These are phyloP conservation scores for Centella asiatica DNA, from an alignment of 129 eudicot species.

Conservation along the genomic window DNA sequence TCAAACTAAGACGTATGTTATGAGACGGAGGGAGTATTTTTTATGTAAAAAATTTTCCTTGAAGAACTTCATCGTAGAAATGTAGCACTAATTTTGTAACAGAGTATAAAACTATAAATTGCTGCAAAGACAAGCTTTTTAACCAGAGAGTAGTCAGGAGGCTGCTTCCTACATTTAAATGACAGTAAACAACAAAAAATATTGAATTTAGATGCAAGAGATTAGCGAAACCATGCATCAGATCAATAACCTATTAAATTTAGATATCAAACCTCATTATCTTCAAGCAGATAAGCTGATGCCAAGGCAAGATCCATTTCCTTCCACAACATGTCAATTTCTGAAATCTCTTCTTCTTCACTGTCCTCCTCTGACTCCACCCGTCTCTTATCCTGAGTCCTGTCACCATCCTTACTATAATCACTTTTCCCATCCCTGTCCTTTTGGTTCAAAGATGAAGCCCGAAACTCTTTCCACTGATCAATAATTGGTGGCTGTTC, in stretches of 20 bases:
- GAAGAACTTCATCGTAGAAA: too few relatives aligned
- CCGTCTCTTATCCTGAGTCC: conserved; percentile 32
- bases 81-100: too few relatives aligned
- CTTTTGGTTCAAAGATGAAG: conserved; percentile 26
- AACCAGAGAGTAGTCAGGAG: too few relatives aligned
- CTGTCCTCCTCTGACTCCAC: conserved; percentile 14
- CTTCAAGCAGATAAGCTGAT: conserved; percentile 69
- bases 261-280: conserved; percentile 38
- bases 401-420: conserved; percentile 32
- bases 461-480: conserved; percentile 75
- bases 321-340: conserved; percentile 72
- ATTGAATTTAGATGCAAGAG: too few relatives aligned
- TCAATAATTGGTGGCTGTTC: conserved; percentile 68
- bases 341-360: conserved; percentile 60
- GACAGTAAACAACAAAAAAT: too few relatives aligned
- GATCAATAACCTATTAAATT: not conserved
- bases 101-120: too few relatives aligned
- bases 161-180: too few relatives aligned
- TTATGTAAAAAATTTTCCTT: too few relatives aligned
- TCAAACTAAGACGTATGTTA: too few relatives aligned
- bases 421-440: conserved; percentile 18
- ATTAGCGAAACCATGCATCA: not conserved
- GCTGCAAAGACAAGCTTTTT: too few relatives aligned
- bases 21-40: too few relatives aligned
- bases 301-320: conserved; percentile 91